These are phyloP conservation scores for Paspalum notatum DNA, from an alignment of 176 grass and related monocot species.

Conservation along the genomic window DNA sequence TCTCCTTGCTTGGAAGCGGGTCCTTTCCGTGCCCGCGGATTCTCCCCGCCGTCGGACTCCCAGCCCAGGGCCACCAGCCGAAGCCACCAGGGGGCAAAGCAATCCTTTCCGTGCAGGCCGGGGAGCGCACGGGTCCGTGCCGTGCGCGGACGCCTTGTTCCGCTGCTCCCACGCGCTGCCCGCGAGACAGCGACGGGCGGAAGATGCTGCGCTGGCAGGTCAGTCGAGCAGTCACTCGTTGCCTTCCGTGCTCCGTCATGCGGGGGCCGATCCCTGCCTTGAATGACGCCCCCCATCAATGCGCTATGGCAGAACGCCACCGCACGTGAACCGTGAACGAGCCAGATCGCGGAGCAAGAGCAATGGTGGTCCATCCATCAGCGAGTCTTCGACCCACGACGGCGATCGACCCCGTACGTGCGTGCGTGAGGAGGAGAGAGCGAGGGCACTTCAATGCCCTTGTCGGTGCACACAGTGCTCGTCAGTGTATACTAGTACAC, in stretches of 20 bases:
- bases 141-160: background rate
- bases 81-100: background rate
- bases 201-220: background rate
- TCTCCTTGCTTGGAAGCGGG: too few species aligned
- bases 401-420: background rate
- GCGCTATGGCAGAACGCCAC: background rate
- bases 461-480: background rate
- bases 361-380: background rate
- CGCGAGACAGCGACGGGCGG: background rate
- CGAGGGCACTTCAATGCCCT: background rate
- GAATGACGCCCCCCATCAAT: background rate
- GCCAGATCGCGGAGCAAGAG: background rate
- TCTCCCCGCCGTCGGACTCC: too few species aligned
- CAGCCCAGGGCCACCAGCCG: background rate
- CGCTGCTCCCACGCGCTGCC: background rate
- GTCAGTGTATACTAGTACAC: background rate
- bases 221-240: background rate
- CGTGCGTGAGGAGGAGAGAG: background rate
- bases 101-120: constrained; percentile 31
- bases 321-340: constrained; percentile 22
- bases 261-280: background rate
- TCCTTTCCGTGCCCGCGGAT: too few species aligned
- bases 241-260: constrained; percentile 24
- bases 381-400: background rate
- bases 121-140: background rate